These are phyloP conservation scores for Aspergillus sojae DNA, from an alignment of 2,329 filamentous ascomycete species.

Conservation along the genomic window DNA sequence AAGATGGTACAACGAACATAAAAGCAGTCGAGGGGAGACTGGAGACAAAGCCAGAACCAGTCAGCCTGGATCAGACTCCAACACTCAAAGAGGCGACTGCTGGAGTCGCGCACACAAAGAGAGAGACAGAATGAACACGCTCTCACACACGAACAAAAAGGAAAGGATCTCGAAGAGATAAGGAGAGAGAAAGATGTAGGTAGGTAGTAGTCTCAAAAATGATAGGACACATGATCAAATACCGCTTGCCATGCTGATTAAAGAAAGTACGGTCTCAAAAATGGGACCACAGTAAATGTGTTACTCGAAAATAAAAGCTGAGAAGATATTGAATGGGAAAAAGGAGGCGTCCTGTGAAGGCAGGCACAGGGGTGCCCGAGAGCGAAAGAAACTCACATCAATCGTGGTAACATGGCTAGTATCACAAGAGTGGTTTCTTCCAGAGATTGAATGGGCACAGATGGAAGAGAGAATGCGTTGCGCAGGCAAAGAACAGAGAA, in stretches of 20 bases:
- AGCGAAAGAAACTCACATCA: slow-evolving; percentile 32
- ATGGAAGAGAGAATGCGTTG: slow-evolving; percentile 20
- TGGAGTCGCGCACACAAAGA: not conserved
- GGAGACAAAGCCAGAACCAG: not conserved
- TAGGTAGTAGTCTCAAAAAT: slow-evolving; percentile 12
- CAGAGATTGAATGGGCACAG: slow-evolving; percentile 9
- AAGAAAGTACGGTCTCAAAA: slow-evolving; percentile 4
- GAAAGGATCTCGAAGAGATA: slow-evolving; percentile 9
- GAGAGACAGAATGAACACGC: not conserved
- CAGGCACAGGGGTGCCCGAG: slow-evolving; percentile 21
- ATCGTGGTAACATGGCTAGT: slow-evolving; percentile 36
- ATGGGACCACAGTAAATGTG: slow-evolving; percentile 9
- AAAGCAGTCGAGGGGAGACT: slow-evolving; percentile 4
- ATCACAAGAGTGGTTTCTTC: slow-evolving; percentile 20
- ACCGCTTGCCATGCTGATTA: slow-evolving; percentile 14
- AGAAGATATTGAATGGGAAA: slow-evolving; percentile 14
- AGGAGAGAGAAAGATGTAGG: slow-evolving; percentile 6
- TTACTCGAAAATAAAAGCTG: slow-evolving; percentile 13
- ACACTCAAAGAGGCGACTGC: not conserved
- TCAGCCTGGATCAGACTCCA: not conserved
- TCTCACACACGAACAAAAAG: slow-evolving; percentile 9
- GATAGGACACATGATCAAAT: slow-evolving; percentile 20
- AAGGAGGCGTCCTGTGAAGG: slow-evolving; percentile 14
- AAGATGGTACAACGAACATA: slow-evolving; percentile 8
- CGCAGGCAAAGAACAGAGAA: slow-evolving; percentile 18